A percentile compares a stretch with the other conserved stretches of the same genome.
Evolutionary conservation across 306 rosid species (phyloP).

Genomic region (Corylus heterophylla): DNA sequence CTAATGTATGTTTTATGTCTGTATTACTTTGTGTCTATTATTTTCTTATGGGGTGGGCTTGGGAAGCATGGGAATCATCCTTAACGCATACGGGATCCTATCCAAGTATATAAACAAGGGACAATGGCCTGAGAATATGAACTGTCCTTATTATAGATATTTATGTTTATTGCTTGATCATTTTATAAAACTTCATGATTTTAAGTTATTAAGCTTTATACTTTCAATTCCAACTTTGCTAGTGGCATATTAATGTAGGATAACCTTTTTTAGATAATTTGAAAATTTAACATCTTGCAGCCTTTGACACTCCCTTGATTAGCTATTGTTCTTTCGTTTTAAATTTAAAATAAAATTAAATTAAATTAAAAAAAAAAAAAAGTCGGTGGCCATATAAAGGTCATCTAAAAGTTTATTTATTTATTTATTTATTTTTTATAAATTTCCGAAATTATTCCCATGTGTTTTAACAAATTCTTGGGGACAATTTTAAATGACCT

Average conservation of each 20-base stretch:
- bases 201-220: neutral
- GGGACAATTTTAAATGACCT: no score
- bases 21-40: neutral
- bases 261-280: neutral
- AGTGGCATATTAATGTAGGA: neutral
- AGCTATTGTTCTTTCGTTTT: neutral
- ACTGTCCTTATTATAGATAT: neutral
- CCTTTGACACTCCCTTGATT: neutral
- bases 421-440: no score
- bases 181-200: neutral
- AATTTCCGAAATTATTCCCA: no score
- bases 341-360: neutral
- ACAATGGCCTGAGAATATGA: neutral
- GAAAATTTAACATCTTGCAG: neutral
- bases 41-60: neutral
- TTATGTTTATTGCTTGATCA: neutral
- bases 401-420: no score
- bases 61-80: neutral
- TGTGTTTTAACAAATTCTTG: no score
- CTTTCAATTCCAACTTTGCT: neutral
- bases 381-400: no score
- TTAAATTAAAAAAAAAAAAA: no score
- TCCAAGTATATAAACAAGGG: neutral
- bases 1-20: constrained; percentile 58
- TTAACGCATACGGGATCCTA: neutral